These are phyloP conservation scores for Pythium volutum DNA, from an alignment of 352 stramenopile species.

Conservation along the genomic window DNA sequence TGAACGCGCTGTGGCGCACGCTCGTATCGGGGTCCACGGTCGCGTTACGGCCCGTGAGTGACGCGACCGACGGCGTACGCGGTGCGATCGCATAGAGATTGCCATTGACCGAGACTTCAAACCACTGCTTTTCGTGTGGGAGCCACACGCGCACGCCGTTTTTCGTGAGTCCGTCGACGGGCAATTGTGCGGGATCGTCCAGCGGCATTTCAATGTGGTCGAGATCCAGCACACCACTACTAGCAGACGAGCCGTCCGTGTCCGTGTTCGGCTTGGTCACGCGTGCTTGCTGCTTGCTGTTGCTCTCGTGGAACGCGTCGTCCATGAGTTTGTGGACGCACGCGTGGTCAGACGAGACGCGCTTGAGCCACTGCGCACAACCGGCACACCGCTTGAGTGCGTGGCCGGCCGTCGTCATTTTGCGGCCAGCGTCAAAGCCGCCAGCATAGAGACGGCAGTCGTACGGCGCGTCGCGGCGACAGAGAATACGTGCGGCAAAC, in stretches of 20 bases:
- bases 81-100: slow-evolving; percentile 68
- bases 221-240: slow-evolving; percentile 25
- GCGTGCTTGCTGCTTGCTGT: not conserved
- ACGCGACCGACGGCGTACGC: slow-evolving; percentile 23
- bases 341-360: slow-evolving; percentile 33
- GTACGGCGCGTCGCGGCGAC: slow-evolving; percentile 50
- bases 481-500: slow-evolving; percentile 68
- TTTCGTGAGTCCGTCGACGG: slow-evolving; percentile 74
- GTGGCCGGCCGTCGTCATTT: slow-evolving; percentile 59
- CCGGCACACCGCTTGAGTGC: slow-evolving; percentile 58
- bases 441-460: slow-evolving; percentile 66
- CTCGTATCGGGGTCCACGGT: slow-evolving; percentile 14
- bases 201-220: slow-evolving; percentile 48
- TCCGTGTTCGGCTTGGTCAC: not conserved
- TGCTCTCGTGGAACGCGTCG: not conserved
- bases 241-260: no score
- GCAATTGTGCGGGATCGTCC: slow-evolving; percentile 34
- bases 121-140: slow-evolving; percentile 69
- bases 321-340: slow-evolving; percentile 34
- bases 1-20: slow-evolving; percentile 61
- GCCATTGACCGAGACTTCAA: slow-evolving; percentile 79
- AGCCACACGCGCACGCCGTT: slow-evolving; percentile 79
- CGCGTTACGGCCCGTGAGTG: slow-evolving; percentile 14
- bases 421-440: slow-evolving; percentile 54
- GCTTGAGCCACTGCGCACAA: slow-evolving; percentile 57